Evolutionary conservation across 768 basidiomycete genomes (phyloP).

Genomic region (Megacollybia marginata): DNA sequence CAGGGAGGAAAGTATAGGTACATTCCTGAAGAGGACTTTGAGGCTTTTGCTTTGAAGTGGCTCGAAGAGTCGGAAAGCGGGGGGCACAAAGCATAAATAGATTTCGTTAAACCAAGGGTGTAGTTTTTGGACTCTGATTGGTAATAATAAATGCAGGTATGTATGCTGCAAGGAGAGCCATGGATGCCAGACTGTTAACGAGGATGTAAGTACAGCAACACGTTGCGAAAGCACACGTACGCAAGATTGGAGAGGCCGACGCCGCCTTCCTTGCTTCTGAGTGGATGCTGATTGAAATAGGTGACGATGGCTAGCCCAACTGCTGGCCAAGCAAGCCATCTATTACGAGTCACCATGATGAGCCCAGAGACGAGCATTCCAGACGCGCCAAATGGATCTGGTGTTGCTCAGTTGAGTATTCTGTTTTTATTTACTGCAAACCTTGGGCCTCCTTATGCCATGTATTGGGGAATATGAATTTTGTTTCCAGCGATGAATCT

Average conservation of each 20-base stretch:
- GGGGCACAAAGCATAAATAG: no score
- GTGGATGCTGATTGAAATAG: constrained; percentile 41
- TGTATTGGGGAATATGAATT: not conserved
- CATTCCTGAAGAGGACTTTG: no score
- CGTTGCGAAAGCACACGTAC: constrained; percentile 20
- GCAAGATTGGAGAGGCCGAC: not conserved
- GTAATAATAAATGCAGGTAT: not conserved
- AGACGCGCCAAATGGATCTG: constrained; percentile 23
- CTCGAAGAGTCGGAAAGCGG: no score
- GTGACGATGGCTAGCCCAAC: constrained; percentile 35
- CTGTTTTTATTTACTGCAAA: not conserved
- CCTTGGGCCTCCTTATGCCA: not conserved
- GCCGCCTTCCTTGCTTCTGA: constrained; percentile 42
- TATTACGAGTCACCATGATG: constrained; percentile 50
- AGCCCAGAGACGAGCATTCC: constrained; percentile 46
- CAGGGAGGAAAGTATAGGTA: no score
- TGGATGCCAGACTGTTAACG: not conserved
- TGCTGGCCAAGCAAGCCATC: constrained; percentile 44
- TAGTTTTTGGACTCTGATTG: not conserved
- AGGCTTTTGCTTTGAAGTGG: no score
- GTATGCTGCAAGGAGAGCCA: not conserved
- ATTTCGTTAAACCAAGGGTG: no score
- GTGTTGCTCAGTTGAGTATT: not conserved
- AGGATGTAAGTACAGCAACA: not conserved
- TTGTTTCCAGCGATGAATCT: not conserved